These are phyloP conservation scores for Plectosphaerella cucumerina DNA, from an alignment of 2,329 filamentous ascomycete species.

Conservation along the genomic window DNA sequence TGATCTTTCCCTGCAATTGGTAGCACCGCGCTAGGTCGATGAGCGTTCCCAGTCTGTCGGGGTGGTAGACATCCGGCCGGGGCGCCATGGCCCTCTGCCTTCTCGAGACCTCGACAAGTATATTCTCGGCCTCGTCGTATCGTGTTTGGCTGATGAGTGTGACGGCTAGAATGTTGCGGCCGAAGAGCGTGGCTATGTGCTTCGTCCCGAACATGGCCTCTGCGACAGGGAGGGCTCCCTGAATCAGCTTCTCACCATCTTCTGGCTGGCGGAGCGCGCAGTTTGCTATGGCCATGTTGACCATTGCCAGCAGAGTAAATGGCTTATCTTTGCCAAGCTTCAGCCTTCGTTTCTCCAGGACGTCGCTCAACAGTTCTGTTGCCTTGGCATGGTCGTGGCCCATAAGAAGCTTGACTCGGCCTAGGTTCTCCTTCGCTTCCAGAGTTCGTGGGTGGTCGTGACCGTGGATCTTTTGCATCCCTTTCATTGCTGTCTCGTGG, in stretches of 20 bases:
- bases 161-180: constrained; percentile 8
- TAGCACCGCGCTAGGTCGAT: constrained; percentile 10
- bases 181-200: constrained; percentile 10
- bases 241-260: constrained; percentile 1
- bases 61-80: constrained; percentile 6
- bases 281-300: constrained; percentile 7
- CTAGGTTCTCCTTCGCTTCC: constrained; percentile 1
- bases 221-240: constrained; percentile 1
- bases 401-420: not conserved
- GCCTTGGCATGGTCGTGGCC: not conserved
- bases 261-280: not conserved
- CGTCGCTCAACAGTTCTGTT: constrained; percentile 4
- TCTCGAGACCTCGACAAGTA: not conserved
- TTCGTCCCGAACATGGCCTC: constrained; percentile 1
- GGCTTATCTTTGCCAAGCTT: constrained; percentile 9
- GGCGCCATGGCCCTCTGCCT: constrained; percentile 7
- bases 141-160: constrained; percentile 4
- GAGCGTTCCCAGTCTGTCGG: constrained; percentile 9
- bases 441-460: not conserved
- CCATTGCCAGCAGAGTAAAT: constrained; percentile 9
- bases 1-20: constrained; percentile 1
- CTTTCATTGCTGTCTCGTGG: not conserved
- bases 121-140: constrained; percentile 1
- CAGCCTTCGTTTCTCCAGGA: constrained; percentile 4
- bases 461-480: not conserved